Evolutionary conservation across 108 stramenopile species (phyloP).

Genomic region (Parietichytrium sp.): DNA sequence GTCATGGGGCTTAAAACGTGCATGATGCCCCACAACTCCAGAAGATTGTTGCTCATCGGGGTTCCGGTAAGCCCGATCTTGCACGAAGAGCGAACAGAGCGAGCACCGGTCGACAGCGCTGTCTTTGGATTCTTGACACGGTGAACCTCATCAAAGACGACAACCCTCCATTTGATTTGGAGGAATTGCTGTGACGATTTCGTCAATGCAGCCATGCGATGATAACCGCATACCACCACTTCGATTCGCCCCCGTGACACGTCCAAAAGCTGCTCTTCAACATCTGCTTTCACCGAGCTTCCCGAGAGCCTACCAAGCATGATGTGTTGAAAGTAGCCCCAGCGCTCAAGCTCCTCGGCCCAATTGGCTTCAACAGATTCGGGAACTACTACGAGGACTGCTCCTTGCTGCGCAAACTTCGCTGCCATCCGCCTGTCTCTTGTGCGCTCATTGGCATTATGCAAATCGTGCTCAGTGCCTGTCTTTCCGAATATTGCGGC

Average conservation of each 20-base stretch:
- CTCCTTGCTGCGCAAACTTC: background rate
- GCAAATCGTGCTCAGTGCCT: background rate
- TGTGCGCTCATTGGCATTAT: background rate
- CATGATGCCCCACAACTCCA: constrained; percentile 31
- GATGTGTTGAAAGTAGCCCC: constrained; percentile 6
- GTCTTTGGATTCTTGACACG: constrained; percentile 18
- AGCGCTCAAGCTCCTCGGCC: background rate
- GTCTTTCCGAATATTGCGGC: background rate
- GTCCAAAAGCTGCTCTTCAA: background rate
- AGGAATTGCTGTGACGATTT: background rate
- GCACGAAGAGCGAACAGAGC: background rate
- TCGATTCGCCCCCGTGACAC: background rate
- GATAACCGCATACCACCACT: background rate
- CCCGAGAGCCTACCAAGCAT: no score
- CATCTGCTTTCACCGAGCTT: background rate
- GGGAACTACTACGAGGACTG: background rate
- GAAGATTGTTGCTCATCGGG: constrained; percentile 12
- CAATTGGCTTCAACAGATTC: constrained; percentile 15
- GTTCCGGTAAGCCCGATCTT: background rate
- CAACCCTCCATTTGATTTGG: background rate
- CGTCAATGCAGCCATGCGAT: background rate
- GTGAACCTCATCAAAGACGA: constrained; percentile 37
- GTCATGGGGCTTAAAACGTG: background rate
- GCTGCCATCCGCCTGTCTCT: background rate
- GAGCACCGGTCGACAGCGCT: background rate